Percentiles rank a stretch among this genome's conserved stretches.
These are phyloP conservation scores for Leccinum barrowsii DNA, from an alignment of 768 basidiomycete species.

Conservation along the genomic window DNA sequence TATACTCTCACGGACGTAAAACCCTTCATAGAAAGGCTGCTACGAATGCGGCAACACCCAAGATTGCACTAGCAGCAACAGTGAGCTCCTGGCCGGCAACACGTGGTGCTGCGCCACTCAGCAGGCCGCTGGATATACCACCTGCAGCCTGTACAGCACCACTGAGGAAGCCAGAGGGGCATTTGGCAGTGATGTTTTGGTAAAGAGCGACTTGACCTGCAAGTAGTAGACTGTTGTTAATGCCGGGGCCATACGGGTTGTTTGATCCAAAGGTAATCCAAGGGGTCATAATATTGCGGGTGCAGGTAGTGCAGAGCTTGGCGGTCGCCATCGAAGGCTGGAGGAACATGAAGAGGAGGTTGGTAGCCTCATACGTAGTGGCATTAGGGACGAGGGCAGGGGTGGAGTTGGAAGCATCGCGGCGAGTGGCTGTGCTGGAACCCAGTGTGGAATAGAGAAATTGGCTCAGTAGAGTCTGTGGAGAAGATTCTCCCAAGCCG, in stretches of 20 bases:
- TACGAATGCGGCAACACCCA: slow-evolving; percentile 34
- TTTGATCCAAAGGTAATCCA: slow-evolving; percentile 76
- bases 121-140: slow-evolving; percentile 39
- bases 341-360: slow-evolving; percentile 82
- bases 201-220: slow-evolving; percentile 65
- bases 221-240: slow-evolving; percentile 62
- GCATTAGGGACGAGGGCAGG: slow-evolving; percentile 46
- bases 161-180: slow-evolving; percentile 68
- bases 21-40: slow-evolving; percentile 26
- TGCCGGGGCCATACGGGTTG: slow-evolving; percentile 73
- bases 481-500: slow-evolving; percentile 4
- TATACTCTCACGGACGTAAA: slow-evolving; percentile 13
- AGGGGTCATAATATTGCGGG: slow-evolving; percentile 65
- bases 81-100: slow-evolving; percentile 24
- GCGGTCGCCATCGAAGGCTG: slow-evolving; percentile 43
- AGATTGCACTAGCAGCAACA: slow-evolving; percentile 28
- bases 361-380: slow-evolving; percentile 50
- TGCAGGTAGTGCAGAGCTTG: slow-evolving; percentile 78
- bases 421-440: slow-evolving; percentile 19
- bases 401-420: slow-evolving; percentile 30
- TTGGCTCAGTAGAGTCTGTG: slow-evolving; percentile 16
- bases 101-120: slow-evolving; percentile 30
- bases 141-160: slow-evolving; percentile 70
- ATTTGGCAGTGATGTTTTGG: slow-evolving; percentile 53
- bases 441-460: slow-evolving; percentile 25